phyloP scores from a whole-genome alignment of 2,329 filamentous ascomycete species.

The Albophoma yamanashiensis region DNA sequence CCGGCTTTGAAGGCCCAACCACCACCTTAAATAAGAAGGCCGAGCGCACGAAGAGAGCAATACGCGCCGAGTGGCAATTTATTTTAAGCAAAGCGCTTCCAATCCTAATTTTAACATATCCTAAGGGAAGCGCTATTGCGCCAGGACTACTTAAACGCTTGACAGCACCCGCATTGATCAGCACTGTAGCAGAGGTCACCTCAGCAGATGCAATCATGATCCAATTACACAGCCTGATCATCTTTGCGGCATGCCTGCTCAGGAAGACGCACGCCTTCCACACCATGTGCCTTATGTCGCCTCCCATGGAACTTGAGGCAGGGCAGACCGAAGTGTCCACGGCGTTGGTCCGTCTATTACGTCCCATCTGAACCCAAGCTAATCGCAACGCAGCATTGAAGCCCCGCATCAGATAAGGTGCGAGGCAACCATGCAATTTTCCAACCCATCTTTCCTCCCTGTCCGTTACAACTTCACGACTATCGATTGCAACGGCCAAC shows the following conservation, averaged over 20 bases:
- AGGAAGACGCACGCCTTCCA: neutral
- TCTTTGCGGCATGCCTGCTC: neutral
- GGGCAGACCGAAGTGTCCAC: neutral
- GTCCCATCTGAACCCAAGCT: neutral
- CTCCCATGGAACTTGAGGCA: neutral
- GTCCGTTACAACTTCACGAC: constrained; percentile 3
- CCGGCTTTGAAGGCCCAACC: neutral
- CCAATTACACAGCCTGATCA: neutral
- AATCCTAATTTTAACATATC: neutral
- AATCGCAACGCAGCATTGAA: neutral
- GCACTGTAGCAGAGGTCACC: neutral
- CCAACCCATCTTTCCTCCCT: constrained; percentile 2
- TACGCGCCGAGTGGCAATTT: neutral
- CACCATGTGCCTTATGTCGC: constrained; percentile 1
- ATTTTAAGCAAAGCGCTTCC: neutral
- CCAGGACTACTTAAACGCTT: neutral
- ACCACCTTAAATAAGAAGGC: neutral
- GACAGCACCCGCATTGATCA: neutral
- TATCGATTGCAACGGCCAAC: constrained; percentile 1
- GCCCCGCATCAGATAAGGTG: constrained; percentile 1
- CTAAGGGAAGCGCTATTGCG: neutral
- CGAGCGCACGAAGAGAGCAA: neutral
- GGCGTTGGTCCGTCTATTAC: neutral
- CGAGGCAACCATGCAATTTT: constrained; percentile 3
- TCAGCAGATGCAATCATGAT: no score